Evolutionary conservation across 257 asterid genomes (phyloP).

Genomic region (Anisodus acutangulus): DNA sequence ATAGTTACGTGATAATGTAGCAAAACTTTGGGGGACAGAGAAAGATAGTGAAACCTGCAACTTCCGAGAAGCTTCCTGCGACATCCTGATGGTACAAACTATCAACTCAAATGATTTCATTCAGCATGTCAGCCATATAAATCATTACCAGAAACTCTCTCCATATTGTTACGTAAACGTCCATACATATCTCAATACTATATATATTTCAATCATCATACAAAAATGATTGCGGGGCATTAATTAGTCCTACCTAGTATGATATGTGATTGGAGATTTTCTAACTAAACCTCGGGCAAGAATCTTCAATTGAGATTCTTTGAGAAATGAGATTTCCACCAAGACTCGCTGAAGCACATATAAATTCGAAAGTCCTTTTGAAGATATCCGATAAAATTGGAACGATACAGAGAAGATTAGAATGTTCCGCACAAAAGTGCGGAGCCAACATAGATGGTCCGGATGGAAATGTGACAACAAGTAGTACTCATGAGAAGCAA

Average conservation of each 20-base stretch:
- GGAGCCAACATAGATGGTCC: not conserved
- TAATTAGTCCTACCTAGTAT: not conserved
- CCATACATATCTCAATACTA: not conserved
- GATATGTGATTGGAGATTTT: not conserved
- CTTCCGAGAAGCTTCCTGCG: conserved; percentile 21
- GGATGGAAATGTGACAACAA: not conserved
- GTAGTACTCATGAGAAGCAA: conserved; percentile 28
- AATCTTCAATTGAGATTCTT: conserved; percentile 1
- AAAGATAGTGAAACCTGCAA: not conserved
- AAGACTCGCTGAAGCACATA: not conserved
- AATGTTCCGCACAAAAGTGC: not conserved
- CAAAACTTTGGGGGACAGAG: not conserved
- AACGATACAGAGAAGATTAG: not conserved
- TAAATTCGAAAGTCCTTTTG: not conserved
- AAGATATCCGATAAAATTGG: not conserved
- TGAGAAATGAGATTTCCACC: conserved; percentile 13
- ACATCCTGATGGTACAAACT: not conserved
- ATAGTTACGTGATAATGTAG: not conserved
- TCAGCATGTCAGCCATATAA: conserved; percentile 9
- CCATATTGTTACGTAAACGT: not conserved
- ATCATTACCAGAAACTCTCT: not conserved
- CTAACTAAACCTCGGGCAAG: not conserved
- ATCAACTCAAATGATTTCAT: conserved; percentile 14
- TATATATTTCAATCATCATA: not conserved
- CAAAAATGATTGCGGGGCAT: not conserved